Conservation (phyloP, 352 stramenopile species). For the Pythium apleroticum region DNA sequence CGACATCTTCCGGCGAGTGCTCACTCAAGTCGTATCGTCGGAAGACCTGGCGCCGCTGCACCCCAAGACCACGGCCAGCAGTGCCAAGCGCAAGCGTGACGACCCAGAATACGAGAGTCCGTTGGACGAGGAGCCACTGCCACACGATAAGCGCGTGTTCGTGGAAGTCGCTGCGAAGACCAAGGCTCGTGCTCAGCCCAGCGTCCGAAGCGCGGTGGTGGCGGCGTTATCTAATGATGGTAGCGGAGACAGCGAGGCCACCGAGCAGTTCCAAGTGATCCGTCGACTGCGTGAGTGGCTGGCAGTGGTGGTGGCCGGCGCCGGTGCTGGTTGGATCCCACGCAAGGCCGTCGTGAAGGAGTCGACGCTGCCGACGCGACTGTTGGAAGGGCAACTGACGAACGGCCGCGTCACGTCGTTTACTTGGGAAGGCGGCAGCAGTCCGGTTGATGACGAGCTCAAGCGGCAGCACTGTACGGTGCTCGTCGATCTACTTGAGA, state of each 20-base stretch:
- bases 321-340: constrained; percentile 20
- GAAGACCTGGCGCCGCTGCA: not conserved
- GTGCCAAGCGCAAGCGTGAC: not conserved
- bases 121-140: not conserved
- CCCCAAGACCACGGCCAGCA: not conserved
- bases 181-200: not conserved
- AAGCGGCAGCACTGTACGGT: not conserved
- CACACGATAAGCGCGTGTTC: not conserved
- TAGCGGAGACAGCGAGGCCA: not conserved
- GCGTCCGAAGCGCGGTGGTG: not conserved
- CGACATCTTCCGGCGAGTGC: not conserved
- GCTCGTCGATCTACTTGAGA: constrained; percentile 7
- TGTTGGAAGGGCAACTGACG: not conserved
- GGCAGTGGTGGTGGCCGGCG: constrained; percentile 15
- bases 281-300: constrained; percentile 8
- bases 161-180: not conserved
- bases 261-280: not conserved
- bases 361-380: not conserved
- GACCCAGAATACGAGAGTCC: not conserved
- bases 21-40: not conserved
- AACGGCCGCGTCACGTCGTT: constrained; percentile 3
- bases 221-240: not conserved
- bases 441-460: not conserved
- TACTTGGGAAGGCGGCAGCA: constrained; percentile 5
- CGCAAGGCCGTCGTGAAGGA: constrained; percentile 1